Conservation (phyloP, 2,329 filamentous ascomycete species). For the Alternaria arborescens region DNA sequence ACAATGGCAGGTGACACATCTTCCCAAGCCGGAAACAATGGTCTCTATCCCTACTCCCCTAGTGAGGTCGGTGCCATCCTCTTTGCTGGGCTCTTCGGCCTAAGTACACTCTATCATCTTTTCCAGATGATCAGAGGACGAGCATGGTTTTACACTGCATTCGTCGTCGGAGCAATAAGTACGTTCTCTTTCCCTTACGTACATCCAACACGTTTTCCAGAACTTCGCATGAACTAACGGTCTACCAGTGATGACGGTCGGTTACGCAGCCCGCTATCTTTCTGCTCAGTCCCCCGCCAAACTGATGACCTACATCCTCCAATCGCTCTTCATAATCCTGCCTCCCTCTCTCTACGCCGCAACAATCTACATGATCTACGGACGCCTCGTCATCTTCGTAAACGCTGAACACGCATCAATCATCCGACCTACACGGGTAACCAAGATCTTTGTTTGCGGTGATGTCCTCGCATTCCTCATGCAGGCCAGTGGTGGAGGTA, state of each 20-base stretch:
- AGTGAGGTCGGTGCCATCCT: conserved; percentile 21
- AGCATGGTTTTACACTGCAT: conserved; percentile 36
- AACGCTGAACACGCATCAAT: conserved; percentile 53
- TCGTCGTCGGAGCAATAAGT: conserved; percentile 30
- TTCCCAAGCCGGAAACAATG: neutral
- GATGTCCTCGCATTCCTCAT: conserved; percentile 62
- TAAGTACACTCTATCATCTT: conserved; percentile 28
- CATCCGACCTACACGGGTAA: conserved; percentile 56
- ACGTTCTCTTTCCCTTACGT: neutral
- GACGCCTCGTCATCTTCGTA: conserved; percentile 50
- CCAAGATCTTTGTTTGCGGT: conserved; percentile 63
- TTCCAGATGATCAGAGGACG: conserved; percentile 27
- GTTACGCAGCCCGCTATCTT: conserved; percentile 28
- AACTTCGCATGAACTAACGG: neutral
- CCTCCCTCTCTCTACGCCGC: conserved; percentile 56
- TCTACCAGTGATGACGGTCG: conserved; percentile 31
- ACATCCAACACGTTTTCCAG: neutral
- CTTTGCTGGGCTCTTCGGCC: conserved; percentile 24
- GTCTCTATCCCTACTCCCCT: conserved; percentile 25
- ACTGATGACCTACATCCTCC: conserved; percentile 45
- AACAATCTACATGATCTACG: conserved; percentile 56
- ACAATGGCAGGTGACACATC: neutral
- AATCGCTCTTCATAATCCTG: conserved; percentile 52
- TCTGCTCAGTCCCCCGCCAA: conserved; percentile 24
- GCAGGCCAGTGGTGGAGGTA: conserved; percentile 52